These are phyloP conservation scores for Kwoniella dejecticola DNA, from an alignment of 768 basidiomycete species.

Conservation along the genomic window DNA sequence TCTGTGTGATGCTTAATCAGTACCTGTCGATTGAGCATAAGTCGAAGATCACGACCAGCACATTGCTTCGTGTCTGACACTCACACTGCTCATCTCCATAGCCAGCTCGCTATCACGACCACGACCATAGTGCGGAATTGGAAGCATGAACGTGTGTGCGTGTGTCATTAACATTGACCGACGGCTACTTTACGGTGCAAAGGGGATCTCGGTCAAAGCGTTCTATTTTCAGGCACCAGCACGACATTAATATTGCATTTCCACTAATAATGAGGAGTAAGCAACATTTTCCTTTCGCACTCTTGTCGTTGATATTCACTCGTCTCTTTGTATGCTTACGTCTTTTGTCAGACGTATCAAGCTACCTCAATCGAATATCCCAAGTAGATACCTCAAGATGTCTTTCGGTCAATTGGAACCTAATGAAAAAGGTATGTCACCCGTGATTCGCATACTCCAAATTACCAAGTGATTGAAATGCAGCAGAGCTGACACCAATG, in stretches of 20 bases:
- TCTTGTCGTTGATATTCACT: not conserved
- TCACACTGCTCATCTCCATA: too few relatives aligned
- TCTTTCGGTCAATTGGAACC: slow-evolving; percentile 8
- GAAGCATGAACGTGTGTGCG: slow-evolving; percentile 15
- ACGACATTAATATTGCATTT: too few relatives aligned
- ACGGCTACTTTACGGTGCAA: not conserved
- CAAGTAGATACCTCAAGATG: slow-evolving; percentile 6
- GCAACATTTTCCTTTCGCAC: slow-evolving; percentile 4
- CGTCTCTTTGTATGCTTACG: not conserved
- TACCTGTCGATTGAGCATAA: not conserved
- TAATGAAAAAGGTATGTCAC: slow-evolving; percentile 19
- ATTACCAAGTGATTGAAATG: too few relatives aligned
- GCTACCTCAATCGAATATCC: not conserved
- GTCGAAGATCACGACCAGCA: not conserved
- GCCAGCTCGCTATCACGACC: too few relatives aligned
- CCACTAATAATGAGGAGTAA: too few relatives aligned
- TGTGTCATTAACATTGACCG: not conserved
- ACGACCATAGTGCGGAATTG: not conserved
- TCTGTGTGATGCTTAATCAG: not conserved
- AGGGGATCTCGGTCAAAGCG: not conserved
- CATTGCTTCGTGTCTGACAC: too few relatives aligned
- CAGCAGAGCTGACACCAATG: not conserved
- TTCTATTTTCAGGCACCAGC: slow-evolving; percentile 2
- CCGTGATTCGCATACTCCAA: too few relatives aligned
- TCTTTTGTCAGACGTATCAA: not conserved